phyloP scores from a whole-genome alignment of 257 asterid genomes.

The Fraxinus cuspidata region DNA sequence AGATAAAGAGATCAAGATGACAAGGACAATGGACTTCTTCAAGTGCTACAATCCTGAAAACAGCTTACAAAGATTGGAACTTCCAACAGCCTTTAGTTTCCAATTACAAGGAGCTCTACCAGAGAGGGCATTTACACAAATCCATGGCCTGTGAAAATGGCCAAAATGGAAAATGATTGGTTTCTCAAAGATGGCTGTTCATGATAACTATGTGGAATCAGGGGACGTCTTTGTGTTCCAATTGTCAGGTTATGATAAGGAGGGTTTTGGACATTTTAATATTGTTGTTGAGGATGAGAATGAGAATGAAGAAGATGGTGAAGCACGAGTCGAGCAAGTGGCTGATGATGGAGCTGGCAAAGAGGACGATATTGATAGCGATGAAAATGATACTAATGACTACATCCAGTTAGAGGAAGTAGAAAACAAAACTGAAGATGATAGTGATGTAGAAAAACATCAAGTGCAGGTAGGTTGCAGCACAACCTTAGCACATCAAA shows the following conservation, averaged over 20 bases:
- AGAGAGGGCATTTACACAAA: background rate
- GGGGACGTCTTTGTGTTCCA: background rate
- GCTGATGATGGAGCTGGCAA: background rate
- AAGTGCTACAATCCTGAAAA: too few species aligned
- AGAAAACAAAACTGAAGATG: background rate
- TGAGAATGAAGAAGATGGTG: background rate
- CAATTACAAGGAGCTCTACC: background rate
- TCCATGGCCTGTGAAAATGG: background rate
- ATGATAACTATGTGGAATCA: background rate
- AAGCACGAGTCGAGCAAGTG: background rate
- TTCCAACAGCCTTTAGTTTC: background rate
- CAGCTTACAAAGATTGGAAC: background rate
- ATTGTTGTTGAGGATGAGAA: too few species aligned
- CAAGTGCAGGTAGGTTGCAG: too few species aligned
- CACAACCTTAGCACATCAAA: too few species aligned
- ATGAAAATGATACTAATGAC: background rate
- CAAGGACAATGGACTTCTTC: too few species aligned
- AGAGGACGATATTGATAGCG: background rate
- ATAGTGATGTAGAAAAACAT: too few species aligned
- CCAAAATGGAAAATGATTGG: background rate
- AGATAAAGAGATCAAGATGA: too few species aligned
- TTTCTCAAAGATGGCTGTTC: background rate
- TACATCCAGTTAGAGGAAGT: background rate
- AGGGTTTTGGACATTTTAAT: background rate
- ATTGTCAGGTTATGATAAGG: background rate